Percentiles rank a stretch among this genome's conserved stretches.
phyloP scores from a whole-genome alignment of 2,329 filamentous ascomycete genomes.

The Fusarium sp. region DNA sequence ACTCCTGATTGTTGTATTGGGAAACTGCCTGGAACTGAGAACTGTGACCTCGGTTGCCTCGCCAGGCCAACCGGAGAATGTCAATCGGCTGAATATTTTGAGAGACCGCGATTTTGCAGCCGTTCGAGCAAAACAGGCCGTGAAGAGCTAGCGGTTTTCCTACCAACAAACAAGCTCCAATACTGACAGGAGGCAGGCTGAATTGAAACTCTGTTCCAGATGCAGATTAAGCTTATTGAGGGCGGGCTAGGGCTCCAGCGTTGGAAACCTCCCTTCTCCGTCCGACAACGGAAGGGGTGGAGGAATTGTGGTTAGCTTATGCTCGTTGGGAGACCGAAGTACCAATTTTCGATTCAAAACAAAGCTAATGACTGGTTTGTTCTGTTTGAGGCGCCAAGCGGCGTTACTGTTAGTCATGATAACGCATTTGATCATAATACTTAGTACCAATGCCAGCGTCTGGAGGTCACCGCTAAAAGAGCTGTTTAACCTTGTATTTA shows the following conservation, averaged over 20 bases:
- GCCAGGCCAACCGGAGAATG: not conserved
- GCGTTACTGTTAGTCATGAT: constrained; percentile 65
- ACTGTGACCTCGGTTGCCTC: constrained; percentile 5
- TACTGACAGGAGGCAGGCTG: constrained; percentile 77
- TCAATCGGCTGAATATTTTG: constrained; percentile 1
- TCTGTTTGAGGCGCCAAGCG: constrained; percentile 56
- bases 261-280: constrained; percentile 72
- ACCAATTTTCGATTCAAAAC: constrained; percentile 65
- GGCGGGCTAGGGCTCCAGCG: not conserved
- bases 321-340: constrained; percentile 88
- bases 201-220: constrained; percentile 51
- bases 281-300: constrained; percentile 69
- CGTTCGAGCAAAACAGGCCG: constrained; percentile 68
- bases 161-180: constrained; percentile 76
- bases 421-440: constrained; percentile 64
- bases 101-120: not conserved
- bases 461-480: constrained; percentile 45
- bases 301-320: constrained; percentile 78
- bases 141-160: constrained; percentile 84
- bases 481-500: constrained; percentile 34
- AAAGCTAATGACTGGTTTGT: constrained; percentile 59
- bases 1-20: constrained; percentile 1
- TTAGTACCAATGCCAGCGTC: constrained; percentile 67
- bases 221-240: constrained; percentile 1
- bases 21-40: constrained; percentile 7